Conservation (phyloP, 2,329 filamentous ascomycete species). For the Coleophoma eucalyptorum region DNA sequence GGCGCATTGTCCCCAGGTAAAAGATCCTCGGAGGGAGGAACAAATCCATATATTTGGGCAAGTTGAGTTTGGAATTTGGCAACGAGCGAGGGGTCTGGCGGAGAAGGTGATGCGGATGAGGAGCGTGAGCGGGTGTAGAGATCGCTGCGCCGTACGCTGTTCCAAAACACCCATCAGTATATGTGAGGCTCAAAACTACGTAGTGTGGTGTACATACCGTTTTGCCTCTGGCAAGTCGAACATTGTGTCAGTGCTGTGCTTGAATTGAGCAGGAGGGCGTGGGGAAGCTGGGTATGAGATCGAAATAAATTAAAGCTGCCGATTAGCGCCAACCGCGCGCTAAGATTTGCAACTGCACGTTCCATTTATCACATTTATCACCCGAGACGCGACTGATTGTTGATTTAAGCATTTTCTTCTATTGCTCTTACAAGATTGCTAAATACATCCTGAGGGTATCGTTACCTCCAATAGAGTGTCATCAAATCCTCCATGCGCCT, state of each 20-base stretch:
- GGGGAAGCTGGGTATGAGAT: neutral
- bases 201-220: constrained; percentile 32
- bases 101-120: constrained; percentile 10
- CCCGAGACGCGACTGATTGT: no score
- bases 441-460: no score
- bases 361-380: no score
- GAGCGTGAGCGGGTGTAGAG: constrained; percentile 32
- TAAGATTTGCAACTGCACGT: neutral
- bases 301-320: neutral
- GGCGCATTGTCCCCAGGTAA: no score
- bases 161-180: neutral
- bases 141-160: constrained; percentile 52
- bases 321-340: neutral
- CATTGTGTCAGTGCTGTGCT: constrained; percentile 30
- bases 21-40: neutral
- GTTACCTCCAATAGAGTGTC: no score
- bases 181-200: neutral
- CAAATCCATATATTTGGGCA: constrained; percentile 5
- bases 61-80: constrained; percentile 11
- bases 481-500: no score
- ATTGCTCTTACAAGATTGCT: no score
- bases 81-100: constrained; percentile 16
- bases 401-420: no score
- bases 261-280: neutral
- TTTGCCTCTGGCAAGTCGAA: constrained; percentile 50